A percentile compares a stretch with the other conserved stretches of the same genome.
phyloP scores from a whole-genome alignment of 352 stramenopile species.

The Pythium utonaiense region DNA sequence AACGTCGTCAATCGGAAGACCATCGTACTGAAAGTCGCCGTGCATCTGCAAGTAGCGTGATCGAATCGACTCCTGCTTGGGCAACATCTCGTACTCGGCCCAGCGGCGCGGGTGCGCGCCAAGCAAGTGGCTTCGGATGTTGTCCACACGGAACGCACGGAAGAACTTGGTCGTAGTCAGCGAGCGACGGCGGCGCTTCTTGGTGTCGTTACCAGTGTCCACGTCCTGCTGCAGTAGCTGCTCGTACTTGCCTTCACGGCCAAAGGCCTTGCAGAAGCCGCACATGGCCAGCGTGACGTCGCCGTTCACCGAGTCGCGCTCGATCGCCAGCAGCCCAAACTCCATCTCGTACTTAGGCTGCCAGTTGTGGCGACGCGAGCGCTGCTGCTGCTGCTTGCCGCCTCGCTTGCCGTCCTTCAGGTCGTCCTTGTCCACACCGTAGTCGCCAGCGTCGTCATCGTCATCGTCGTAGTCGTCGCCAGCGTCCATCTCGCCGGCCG shows the following conservation, averaged over 20 bases:
- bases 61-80: constrained; percentile 64
- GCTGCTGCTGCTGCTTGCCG: constrained; percentile 23
- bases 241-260: constrained; percentile 72
- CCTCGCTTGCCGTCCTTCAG: constrained; percentile 33
- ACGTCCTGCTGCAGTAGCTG: constrained; percentile 54
- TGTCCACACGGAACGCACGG: constrained; percentile 79
- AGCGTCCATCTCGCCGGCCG: constrained; percentile 25
- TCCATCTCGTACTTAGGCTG: constrained; percentile 82
- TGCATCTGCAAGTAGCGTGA: constrained; percentile 61
- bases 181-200: constrained; percentile 73
- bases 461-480: constrained; percentile 39
- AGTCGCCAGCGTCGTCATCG: constrained; percentile 36
- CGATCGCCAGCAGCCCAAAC: constrained; percentile 68
- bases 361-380: constrained; percentile 69
- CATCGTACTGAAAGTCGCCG: constrained; percentile 62
- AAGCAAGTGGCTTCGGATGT: constrained; percentile 84
- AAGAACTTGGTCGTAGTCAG: constrained; percentile 88
- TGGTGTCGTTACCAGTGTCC: constrained; percentile 44
- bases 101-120: constrained; percentile 69
- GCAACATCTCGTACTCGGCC: constrained; percentile 75
- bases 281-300: constrained; percentile 82
- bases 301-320: constrained; percentile 55
- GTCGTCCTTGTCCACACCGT: constrained; percentile 25
- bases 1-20: constrained; percentile 66
- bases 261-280: constrained; percentile 82